These are phyloP conservation scores for Arthroderma sp. DNA, from an alignment of 2,329 filamentous ascomycete genomes.

Conservation along the genomic window DNA sequence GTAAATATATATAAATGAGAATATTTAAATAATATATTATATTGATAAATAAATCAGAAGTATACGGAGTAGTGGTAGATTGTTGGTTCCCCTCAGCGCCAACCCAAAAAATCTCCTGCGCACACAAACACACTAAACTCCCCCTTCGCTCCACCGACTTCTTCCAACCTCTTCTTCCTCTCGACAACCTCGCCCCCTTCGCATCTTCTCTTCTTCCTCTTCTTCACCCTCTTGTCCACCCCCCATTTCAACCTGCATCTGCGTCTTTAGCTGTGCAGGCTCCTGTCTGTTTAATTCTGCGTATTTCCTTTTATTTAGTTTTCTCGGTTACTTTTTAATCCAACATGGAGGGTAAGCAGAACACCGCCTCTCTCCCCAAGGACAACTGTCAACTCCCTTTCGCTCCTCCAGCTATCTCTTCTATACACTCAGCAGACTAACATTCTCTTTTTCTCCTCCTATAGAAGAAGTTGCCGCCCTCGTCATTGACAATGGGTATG, in stretches of 20 bases:
- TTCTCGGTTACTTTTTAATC: slow-evolving; percentile 20
- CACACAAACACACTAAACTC: slow-evolving; percentile 16
- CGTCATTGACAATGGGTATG: slow-evolving; percentile 99
- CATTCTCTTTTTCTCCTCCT: slow-evolving; percentile 31
- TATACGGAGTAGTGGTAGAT: no score
- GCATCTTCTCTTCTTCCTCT: slow-evolving; percentile 11
- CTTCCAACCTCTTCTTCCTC: slow-evolving; percentile 15
- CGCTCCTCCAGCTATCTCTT: slow-evolving; percentile 11
- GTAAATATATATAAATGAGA: no score
- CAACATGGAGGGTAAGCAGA: slow-evolving; percentile 53
- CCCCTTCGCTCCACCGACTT: slow-evolving; percentile 15
- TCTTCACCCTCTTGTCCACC: slow-evolving; percentile 10
- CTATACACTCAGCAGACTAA: slow-evolving; percentile 21
- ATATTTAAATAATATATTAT: no score
- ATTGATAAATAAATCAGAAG: no score
- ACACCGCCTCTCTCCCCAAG: slow-evolving; percentile 5
- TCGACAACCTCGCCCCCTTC: slow-evolving; percentile 11
- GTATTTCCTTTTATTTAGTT: slow-evolving; percentile 23
- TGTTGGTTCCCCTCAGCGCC: not conserved
- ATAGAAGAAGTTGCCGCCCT: slow-evolving; percentile 99
- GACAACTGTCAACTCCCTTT: slow-evolving; percentile 19
- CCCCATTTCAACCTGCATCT: slow-evolving; percentile 6
- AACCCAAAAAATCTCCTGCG: slow-evolving; percentile 13
- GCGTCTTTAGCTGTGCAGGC: slow-evolving; percentile 4
- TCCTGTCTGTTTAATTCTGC: slow-evolving; percentile 21